A percentile compares a stretch with the other conserved stretches of the same genome.
Evolutionary conservation across 176 grass and related monocot species (phyloP).

Genomic region (Carex scoparia): DNA sequence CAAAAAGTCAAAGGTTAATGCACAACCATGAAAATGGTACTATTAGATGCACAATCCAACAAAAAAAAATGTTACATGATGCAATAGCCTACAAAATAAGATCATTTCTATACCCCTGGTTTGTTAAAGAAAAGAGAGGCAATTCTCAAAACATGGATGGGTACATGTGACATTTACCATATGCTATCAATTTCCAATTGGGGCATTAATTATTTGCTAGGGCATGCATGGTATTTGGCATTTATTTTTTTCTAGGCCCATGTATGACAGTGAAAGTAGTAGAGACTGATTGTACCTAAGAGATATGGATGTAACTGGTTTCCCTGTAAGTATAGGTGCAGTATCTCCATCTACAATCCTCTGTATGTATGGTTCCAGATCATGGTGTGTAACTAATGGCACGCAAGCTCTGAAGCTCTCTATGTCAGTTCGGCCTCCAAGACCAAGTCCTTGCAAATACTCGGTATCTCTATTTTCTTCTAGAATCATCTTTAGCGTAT

Average conservation of each 20-base stretch:
- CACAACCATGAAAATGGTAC: not conserved
- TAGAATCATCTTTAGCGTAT: constrained; percentile 57
- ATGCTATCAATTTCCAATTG: not conserved
- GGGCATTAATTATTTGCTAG: not conserved
- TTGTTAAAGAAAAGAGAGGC: not conserved
- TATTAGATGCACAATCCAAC: not conserved
- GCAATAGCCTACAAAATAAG: not conserved
- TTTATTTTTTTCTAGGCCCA: not conserved
- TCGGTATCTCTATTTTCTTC: constrained; percentile 41
- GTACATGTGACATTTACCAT: not conserved
- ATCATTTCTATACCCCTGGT: not conserved
- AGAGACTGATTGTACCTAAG: constrained; percentile 36
- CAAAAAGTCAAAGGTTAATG: not conserved
- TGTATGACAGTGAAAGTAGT: not conserved
- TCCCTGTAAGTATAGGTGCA: constrained; percentile 50
- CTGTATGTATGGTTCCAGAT: constrained; percentile 72
- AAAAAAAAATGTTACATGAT: not conserved
- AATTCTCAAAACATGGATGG: not conserved
- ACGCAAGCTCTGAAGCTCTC: constrained; percentile 53
- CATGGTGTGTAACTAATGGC: constrained; percentile 52
- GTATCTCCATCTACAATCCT: constrained; percentile 74
- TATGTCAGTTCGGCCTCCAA: constrained; percentile 55
- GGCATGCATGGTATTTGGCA: not conserved
- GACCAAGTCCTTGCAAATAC: constrained; percentile 51
- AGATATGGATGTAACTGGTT: constrained; percentile 62